Base-by-base conservation (phyloP, 1,139 yeast species). In the Blastobotrys buckinghamii region DNA sequence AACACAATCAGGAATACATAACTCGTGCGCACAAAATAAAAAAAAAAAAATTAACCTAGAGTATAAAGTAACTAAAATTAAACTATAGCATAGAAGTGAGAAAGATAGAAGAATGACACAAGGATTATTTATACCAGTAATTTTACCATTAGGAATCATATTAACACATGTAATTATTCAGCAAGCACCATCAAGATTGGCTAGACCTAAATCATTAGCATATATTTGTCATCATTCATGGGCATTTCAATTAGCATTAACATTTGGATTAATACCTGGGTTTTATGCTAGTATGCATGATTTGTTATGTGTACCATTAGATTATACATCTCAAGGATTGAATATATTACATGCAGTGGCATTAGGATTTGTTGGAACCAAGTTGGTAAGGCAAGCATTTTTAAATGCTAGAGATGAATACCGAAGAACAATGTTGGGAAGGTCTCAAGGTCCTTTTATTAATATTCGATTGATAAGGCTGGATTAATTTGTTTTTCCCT, bases 201-300 rank as follows among this genome's bases (percentile, higher is more conserved):
- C 42, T n/a, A 20, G 43, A 13, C 48, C 48, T 6, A 40, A 22
- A 12, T 45, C 48, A 6, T 35, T 39, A 13, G 34, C 43, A 39
- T 45, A 45, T 27, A 8, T 17, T 17, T 45, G 48, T 22, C 49
- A 47, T 20, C 49, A 47, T 39, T 47, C 49, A 16, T 47, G 49
- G 49, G 42, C 49, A 19, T 47, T 47, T 35, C 45, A 47, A 20
- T 39, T 47, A 15, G 45, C 49, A n/a, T 30, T 47, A 34, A 42
- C 49, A 22, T 37, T 47, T 38, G 49, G 49, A 7, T 36, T 47
- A 10, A 42, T 42, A 8, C 45, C 49, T 6, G 46, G 46, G 27
- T 38, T 47, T 20, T 33, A 33, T 30, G n/a, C 10, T 7, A 47
- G 43, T 24, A 30, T 47, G 12, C 19, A 34, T 32, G 40, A 38